Conservation (phyloP, 2,329 filamentous ascomycete genomes). For the Claviceps paspali region DNA sequence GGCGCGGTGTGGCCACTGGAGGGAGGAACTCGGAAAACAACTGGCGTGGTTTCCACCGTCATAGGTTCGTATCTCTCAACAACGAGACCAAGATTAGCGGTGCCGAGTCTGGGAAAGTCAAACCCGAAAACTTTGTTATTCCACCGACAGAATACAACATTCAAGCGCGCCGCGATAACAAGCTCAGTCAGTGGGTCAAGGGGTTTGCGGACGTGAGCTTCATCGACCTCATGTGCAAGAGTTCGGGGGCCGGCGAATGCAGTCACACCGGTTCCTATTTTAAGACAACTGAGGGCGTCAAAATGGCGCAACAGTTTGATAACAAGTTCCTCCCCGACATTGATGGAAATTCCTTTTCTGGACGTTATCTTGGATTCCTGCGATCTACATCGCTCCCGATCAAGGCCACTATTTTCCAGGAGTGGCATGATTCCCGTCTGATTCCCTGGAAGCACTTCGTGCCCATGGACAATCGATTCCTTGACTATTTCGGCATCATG, state of each 20-base stretch:
- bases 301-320: conserved; percentile 37
- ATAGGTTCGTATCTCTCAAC: conserved; percentile 60
- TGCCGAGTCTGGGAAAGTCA: conserved; percentile 28
- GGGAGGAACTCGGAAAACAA: conserved; percentile 43
- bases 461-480: conserved; percentile 60
- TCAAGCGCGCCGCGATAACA: conserved; percentile 26
- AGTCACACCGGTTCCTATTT: conserved; percentile 34
- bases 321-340: conserved; percentile 62
- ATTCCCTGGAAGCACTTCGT: conserved; percentile 70
- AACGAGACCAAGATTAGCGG: conserved; percentile 44
- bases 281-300: conserved; percentile 21
- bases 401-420: conserved; percentile 63
- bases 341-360: conserved; percentile 59
- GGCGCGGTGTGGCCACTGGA: conserved; percentile 54
- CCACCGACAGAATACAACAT: conserved; percentile 33
- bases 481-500: conserved; percentile 58
- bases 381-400: conserved; percentile 55
- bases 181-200: conserved; percentile 34
- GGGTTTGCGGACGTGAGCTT: conserved; percentile 36
- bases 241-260: conserved; percentile 22
- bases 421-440: conserved; percentile 67
- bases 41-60: conserved; percentile 60
- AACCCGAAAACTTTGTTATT: conserved; percentile 37
- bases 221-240: conserved; percentile 37
- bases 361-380: conserved; percentile 54